phyloP scores from a whole-genome alignment of 2,329 filamentous ascomycete species.

The Chrysoporthe cubensis region DNA sequence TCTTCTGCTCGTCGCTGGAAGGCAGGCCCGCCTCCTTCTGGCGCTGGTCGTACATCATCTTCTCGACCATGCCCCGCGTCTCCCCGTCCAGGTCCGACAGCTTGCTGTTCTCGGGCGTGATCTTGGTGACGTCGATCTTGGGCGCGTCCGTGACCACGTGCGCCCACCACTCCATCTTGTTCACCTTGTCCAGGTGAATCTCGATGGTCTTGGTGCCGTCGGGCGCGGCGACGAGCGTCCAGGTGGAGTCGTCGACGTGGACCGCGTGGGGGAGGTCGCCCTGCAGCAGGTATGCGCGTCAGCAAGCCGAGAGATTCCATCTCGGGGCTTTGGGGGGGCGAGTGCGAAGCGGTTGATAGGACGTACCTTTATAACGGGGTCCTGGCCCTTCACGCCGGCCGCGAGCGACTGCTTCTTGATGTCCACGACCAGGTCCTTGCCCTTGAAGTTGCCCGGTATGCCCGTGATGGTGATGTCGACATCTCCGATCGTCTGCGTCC shows the following conservation, averaged over 20 bases:
- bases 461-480: conserved; percentile 73
- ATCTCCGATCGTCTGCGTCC: conserved; percentile 91
- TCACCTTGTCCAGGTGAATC: conserved; percentile 91
- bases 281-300: conserved; percentile 49
- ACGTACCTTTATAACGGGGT: conserved; percentile 76
- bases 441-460: conserved; percentile 83
- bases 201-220: conserved; percentile 71
- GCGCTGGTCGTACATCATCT: conserved; percentile 99
- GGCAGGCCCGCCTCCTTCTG: conserved; percentile 93
- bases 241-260: conserved; percentile 84
- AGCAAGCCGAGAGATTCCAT: not conserved
- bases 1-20: conserved; percentile 93
- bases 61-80: conserved; percentile 97
- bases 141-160: conserved; percentile 87
- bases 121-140: conserved; percentile 93
- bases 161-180: conserved; percentile 98
- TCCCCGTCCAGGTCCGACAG: conserved; percentile 92
- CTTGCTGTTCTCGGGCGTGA: conserved; percentile 89
- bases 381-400: conserved; percentile 86
- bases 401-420: conserved; percentile 78
- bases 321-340: too few species aligned
- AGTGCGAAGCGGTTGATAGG: not conserved
- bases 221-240: conserved; percentile 78
- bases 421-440: conserved; percentile 79
- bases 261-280: conserved; percentile 84